A percentile compares a stretch with the other conserved stretches of the same genome.
These are phyloP conservation scores for Dictyostelium discoideum DNA, from an alignment of 78 protist species.

Conservation along the genomic window DNA sequence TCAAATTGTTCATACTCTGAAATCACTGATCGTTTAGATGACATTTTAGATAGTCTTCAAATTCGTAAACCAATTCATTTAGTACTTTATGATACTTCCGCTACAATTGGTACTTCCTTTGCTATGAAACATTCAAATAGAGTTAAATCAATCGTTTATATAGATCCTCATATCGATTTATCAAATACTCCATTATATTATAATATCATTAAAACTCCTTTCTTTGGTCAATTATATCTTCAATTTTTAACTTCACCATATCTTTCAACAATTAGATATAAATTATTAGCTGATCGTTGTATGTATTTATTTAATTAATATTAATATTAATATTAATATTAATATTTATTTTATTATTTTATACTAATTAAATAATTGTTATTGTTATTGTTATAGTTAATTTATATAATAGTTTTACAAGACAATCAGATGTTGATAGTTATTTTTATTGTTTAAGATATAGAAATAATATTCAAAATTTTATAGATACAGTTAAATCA, in stretches of 20 bases:
- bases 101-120: slow-evolving; percentile 5
- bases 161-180: slow-evolving; percentile 44
- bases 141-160: slow-evolving; percentile 19
- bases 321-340: background rate
- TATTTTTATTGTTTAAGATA: slow-evolving; percentile 56
- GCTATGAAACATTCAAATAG: background rate
- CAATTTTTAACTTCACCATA: slow-evolving; percentile 14
- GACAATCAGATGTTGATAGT: slow-evolving; percentile 3
- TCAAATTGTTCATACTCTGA: background rate
- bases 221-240: background rate
- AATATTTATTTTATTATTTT: no score
- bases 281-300: background rate
- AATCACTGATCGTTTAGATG: slow-evolving; percentile 25
- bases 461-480: slow-evolving; percentile 46
- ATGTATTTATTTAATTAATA: background rate
- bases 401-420: background rate
- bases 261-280: slow-evolving; percentile 42
- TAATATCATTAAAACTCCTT: slow-evolving; percentile 14
- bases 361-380: no score
- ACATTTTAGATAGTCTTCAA: slow-evolving; percentile 38
- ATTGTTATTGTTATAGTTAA: background rate
- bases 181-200: slow-evolving; percentile 10
- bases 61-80: slow-evolving; percentile 28
- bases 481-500: background rate
- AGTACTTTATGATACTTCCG: slow-evolving; percentile 36